Evolutionary conservation across 306 rosid species (phyloP).

Genomic region (Quercus gilva): DNA sequence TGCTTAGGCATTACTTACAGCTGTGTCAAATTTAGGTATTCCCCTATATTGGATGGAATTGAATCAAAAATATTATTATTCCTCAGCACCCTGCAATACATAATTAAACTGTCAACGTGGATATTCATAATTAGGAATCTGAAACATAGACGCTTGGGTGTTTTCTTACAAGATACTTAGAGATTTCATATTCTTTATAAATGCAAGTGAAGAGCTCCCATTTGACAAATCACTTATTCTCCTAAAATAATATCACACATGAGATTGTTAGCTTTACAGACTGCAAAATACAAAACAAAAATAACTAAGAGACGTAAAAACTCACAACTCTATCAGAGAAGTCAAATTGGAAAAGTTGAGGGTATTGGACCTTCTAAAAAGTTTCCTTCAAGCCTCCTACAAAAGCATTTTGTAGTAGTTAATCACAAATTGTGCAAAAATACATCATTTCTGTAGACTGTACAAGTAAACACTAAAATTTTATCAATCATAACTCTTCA

Average conservation of each 20-base stretch:
- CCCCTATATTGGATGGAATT: conserved; percentile 66
- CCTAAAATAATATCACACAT: conserved; percentile 36
- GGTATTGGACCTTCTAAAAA: conserved; percentile 53
- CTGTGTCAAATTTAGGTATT: conserved; percentile 34
- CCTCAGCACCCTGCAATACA: conserved; percentile 61
- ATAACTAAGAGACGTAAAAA: too few species aligned
- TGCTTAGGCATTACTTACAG: conserved; percentile 44
- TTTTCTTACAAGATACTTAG: conserved; percentile 51
- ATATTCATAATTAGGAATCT: background rate
- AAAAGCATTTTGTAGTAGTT: conserved; percentile 7
- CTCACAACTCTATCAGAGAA: too few species aligned
- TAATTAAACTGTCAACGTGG: conserved; percentile 9
- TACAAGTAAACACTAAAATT: background rate
- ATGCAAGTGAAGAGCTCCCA: conserved; percentile 66
- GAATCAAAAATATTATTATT: conserved; percentile 66
- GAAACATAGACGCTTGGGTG: conserved; percentile 4
- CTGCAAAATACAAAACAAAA: too few species aligned
- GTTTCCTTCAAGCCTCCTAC: conserved; percentile 85
- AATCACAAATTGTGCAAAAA: background rate
- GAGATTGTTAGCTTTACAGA: conserved; percentile 25
- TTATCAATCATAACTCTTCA: background rate
- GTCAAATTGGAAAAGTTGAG: too few species aligned
- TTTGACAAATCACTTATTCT: conserved; percentile 60
- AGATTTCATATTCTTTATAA: conserved; percentile 64
- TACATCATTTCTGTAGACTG: background rate